A percentile compares a stretch with the other conserved stretches of the same genome.
Evolutionary conservation across 345 rosid genomes (phyloP).

Genomic region (Pistacia atlantica): DNA sequence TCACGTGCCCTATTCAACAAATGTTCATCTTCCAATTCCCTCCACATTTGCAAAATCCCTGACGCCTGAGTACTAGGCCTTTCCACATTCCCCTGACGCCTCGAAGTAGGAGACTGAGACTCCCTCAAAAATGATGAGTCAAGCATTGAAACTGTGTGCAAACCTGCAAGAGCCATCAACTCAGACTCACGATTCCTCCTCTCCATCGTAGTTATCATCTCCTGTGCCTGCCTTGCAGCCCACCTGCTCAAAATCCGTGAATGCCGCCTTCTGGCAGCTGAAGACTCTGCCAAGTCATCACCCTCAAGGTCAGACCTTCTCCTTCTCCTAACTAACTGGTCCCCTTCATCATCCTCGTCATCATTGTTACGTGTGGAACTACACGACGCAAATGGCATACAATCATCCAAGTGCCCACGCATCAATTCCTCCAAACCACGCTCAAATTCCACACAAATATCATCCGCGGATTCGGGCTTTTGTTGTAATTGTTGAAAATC

Average conservation of each 20-base stretch:
- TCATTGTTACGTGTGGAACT: slow-evolving; percentile 69
- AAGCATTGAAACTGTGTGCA: slow-evolving; percentile 95
- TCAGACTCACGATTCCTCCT: slow-evolving; percentile 96
- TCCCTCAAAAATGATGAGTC: slow-evolving; percentile 94
- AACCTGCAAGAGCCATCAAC: slow-evolving; percentile 91
- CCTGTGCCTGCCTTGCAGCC: slow-evolving; percentile 99
- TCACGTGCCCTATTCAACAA: slow-evolving; percentile 79
- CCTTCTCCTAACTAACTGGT: slow-evolving; percentile 80
- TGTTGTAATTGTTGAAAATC: slow-evolving; percentile 73
- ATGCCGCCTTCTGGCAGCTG: slow-evolving; percentile 86
- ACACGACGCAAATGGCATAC: slow-evolving; percentile 83
- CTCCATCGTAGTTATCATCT: slow-evolving; percentile 97
- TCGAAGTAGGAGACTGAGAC: slow-evolving; percentile 71
- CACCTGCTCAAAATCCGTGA: slow-evolving; percentile 81
- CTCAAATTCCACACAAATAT: slow-evolving; percentile 62
- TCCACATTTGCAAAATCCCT: slow-evolving; percentile 93
- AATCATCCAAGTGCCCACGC: slow-evolving; percentile 88
- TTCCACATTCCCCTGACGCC: slow-evolving; percentile 77
- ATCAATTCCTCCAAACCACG: slow-evolving; percentile 83
- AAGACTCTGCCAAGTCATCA: slow-evolving; percentile 91
- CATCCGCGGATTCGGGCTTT: slow-evolving; percentile 72
- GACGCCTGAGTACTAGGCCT: slow-evolving; percentile 91
- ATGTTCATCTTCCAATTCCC: slow-evolving; percentile 99
- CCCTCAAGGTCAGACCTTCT: slow-evolving; percentile 87
- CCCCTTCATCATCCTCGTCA: slow-evolving; percentile 80